Evolutionary conservation across 2,329 filamentous ascomycete species (phyloP).

Genomic region (Daldinia eschscholtzii): DNA sequence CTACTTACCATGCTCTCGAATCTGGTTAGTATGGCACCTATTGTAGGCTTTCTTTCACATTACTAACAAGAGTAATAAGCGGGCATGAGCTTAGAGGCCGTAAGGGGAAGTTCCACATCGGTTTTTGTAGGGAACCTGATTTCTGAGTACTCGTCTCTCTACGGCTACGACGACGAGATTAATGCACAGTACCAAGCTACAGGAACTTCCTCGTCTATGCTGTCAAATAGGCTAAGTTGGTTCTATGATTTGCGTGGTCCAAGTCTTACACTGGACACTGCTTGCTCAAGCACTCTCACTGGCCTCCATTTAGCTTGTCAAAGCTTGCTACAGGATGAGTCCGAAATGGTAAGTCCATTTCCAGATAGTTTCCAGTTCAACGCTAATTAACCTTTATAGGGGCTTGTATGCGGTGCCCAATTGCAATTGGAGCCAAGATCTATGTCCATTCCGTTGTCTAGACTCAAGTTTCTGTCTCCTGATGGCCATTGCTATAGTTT

Average conservation of each 20-base stretch:
- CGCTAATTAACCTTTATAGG: background rate
- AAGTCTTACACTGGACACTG: constrained; percentile 3
- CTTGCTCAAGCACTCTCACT: constrained; percentile 1
- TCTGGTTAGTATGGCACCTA: constrained; percentile 61
- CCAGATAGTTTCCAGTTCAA: background rate
- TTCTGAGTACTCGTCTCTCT: constrained; percentile 7
- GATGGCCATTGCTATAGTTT: constrained; percentile 50
- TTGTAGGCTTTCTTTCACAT: background rate
- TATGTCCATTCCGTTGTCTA: background rate
- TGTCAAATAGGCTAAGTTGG: constrained; percentile 1
- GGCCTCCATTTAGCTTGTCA: background rate
- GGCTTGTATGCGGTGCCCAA: background rate
- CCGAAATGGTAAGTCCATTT: background rate
- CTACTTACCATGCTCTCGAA: constrained; percentile 71
- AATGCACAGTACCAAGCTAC: constrained; percentile 7
- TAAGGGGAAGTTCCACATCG: constrained; percentile 13
- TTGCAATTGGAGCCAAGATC: constrained; percentile 1
- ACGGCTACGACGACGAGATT: constrained; percentile 15
- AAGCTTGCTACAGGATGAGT: background rate
- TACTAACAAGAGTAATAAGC: background rate
- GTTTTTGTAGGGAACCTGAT: constrained; percentile 22
- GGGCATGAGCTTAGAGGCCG: constrained; percentile 3
- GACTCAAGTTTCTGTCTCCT: constrained; percentile 20
- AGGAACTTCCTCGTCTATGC: background rate
- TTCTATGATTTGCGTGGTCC: constrained; percentile 4